These are phyloP conservation scores for Petrea volubilis DNA, from an alignment of 257 asterid genomes.

Conservation along the genomic window DNA sequence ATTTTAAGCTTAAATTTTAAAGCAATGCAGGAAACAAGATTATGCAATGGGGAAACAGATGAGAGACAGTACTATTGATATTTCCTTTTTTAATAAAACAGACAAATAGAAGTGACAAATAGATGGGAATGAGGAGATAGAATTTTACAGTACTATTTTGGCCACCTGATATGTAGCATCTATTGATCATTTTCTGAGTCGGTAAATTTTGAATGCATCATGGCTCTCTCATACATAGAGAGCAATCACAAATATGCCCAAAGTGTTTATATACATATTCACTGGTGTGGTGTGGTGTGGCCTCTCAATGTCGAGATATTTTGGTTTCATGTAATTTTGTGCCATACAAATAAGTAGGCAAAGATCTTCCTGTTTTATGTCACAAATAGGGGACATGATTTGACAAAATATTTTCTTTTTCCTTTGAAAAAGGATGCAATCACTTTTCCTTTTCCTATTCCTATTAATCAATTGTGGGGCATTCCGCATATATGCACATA, in stretches of 20 bases:
- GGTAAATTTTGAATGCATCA: not conserved
- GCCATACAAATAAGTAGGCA: not conserved
- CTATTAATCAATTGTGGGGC: slow-evolving; percentile 22
- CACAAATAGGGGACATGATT: slow-evolving; percentile 9
- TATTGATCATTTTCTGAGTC: not conserved
- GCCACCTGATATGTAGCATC: too few species aligned
- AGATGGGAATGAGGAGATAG: too few species aligned
- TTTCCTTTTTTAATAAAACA: too few species aligned
- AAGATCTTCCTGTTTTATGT: not conserved
- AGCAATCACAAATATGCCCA: not conserved
- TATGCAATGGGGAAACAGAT: too few species aligned
- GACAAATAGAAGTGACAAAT: too few species aligned
- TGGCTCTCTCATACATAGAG: not conserved
- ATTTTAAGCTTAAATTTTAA: too few species aligned
- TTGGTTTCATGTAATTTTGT: not conserved
- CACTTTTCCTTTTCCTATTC: slow-evolving; percentile 19
- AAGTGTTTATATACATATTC: not conserved
- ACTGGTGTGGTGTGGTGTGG: not conserved
- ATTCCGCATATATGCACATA: not conserved
- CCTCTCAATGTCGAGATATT: not conserved
- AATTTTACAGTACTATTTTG: too few species aligned
- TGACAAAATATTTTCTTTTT: too few species aligned
- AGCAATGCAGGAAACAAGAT: too few species aligned
- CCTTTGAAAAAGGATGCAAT: slow-evolving; percentile 12
- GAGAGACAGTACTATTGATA: too few species aligned